Base-by-base conservation (phyloP, 495 filamentous ascomycete genomes). In the Articulospora tetracladia region DNA sequence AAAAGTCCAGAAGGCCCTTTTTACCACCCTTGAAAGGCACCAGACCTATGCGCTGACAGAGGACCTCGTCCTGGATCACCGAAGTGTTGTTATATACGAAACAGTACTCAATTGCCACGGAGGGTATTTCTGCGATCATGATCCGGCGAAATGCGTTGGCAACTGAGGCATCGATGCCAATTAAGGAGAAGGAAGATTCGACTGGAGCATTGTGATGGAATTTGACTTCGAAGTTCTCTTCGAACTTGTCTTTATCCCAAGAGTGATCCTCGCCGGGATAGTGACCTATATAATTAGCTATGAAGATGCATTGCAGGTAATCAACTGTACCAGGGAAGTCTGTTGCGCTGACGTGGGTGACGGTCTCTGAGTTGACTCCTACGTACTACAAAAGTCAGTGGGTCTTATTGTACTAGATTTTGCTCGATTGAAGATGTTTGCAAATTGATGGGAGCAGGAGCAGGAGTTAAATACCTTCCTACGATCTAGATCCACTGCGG, bases 111-210 rank as follows among this genome's bases (percentile, higher is more conserved):
- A 99, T 93, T 63, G 95, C 95, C 48, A 99, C 79, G 2, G 89
- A 91, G 22, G 93, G 92, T 36, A 99, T 88, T 73, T 99, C 95
- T 56, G 94, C 87, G 75, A 99, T 87, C 60, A 98, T 82, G 68
- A 99, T 98, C 49, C 95, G 90, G 64, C 95, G 94, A 80, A 98
- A 96, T 68, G 95, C 95, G 73, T 99, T 99, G 64, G 95, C 92
- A 69, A 99, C 87, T 56, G 89, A 83, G 64, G 95, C 93, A 68
- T 99, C 93, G 63, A 93, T 72, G 67, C 92, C 92, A 69, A 96
- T 86, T 64, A 98, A 83, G 22, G 92, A 97, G 79, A 98, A 98
- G 32, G 87, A 86, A 58, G 88, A 72, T 66, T 95, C 87, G 71
- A 82, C 79, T 41, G 81, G 81, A 28, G 86, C 79, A 72, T 92